Base-by-base conservation (phyloP, 2,329 filamentous ascomycete genomes). In the Colletotrichum agaves region DNA sequence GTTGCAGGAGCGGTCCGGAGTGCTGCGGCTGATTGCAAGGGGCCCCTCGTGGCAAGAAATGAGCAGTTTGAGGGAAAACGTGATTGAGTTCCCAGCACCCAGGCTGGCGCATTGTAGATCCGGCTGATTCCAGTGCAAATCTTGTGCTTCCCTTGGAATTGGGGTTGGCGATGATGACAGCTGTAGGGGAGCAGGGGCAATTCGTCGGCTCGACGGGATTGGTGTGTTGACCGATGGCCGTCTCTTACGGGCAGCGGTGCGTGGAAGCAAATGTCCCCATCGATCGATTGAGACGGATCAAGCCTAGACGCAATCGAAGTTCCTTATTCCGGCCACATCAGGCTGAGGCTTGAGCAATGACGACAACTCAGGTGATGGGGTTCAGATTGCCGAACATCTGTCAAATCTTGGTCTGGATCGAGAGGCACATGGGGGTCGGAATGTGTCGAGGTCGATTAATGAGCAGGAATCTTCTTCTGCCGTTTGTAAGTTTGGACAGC, bases 21-120 rank as follows among this genome's bases (percentile, higher is more conserved):
- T 46, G 31, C 46, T 58, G 62, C 62, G 56, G 62, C 56, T 61
- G 59, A 55, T 49, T 52, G 27, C 63, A 53, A 58, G 63, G 60
- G 49, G 39, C 21, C 21, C 37, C 52, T 57, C 60, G 44, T 52
- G 52, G 52, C 17, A 46, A 44, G 52, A 63, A 47, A 52, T 46
- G 52, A 58, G 44, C 63, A 39, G 35, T 37, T 33, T 44, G 15
- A 23, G 37, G 52, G 15, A 39, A 44, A 39, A 63, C 46, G 60
- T 27, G 37, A 46, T 58, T 58, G 37, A 13, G 46, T 39, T 50
- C 49, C 43, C 17, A 35, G 43, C 56, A 21, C 35, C n/a, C 12
- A 19, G 58, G 35, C 41, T 41, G 8, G 50, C 53, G 44, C 44
- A 53, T 58, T 33, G 56, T 49, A 65, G 56, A 56, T 46, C 62